These are phyloP conservation scores for Ceratobasidium sp. DNA, from an alignment of 1,284 basidiomycete genomes.

Conservation along the genomic window DNA sequence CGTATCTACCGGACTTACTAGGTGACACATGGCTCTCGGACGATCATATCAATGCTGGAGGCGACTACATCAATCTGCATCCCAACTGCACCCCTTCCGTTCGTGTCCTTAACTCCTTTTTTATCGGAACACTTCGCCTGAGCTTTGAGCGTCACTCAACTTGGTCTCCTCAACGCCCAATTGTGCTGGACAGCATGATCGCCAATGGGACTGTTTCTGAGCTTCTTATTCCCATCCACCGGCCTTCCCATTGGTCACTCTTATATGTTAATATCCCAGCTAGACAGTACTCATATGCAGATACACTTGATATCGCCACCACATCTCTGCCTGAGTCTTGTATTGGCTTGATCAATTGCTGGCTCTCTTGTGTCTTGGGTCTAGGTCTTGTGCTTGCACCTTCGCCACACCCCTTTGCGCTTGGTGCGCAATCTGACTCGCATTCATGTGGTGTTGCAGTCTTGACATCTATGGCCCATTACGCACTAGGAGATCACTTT, in stretches of 20 bases:
- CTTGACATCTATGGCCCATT: neutral
- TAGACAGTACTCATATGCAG: neutral
- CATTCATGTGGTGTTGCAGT: conserved; percentile 12
- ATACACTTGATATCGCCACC: neutral
- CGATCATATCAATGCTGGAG: conserved; percentile 10
- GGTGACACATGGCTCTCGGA: conserved; percentile 3
- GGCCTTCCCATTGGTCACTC: conserved; percentile 8
- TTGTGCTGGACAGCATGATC: neutral
- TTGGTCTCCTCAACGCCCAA: neutral
- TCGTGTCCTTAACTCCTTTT: conserved; percentile 1
- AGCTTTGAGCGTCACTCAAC: neutral
- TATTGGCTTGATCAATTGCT: neutral
- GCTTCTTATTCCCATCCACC: conserved; percentile 11
- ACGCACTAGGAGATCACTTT: neutral
- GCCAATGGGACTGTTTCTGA: neutral
- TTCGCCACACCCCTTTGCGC: neutral
- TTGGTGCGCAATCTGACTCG: neutral
- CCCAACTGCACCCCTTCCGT: neutral
- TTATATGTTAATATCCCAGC: neutral
- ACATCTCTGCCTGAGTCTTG: neutral
- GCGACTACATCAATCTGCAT: neutral
- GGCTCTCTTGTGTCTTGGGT: neutral
- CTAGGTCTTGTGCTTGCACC: neutral
- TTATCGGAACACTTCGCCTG: neutral
- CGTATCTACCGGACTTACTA: neutral